Base-by-base conservation (phyloP, 164 flowering plant species). In the Nelumbo lutea region DNA sequence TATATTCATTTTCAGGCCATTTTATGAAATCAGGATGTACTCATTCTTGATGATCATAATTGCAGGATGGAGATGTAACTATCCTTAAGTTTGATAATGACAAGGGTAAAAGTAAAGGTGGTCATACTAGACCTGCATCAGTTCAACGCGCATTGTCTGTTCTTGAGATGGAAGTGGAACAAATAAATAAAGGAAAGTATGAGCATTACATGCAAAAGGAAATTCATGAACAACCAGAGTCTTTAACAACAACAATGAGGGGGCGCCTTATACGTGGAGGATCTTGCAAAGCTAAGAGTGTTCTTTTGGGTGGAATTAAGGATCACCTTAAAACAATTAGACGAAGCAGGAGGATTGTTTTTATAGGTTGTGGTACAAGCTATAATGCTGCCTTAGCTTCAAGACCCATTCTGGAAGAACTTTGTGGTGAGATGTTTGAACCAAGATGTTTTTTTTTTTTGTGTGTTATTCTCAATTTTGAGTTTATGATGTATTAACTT, bases 151-250 rank as follows among this genome's bases (percentile, higher is more conserved):
- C 99, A 69, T 79, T 96, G 72, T 96, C 98, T 66, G 73, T 90
- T 75, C 88, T 96, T 57, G 91, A 93, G 78, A 88, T 96, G 99
- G 99, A 96, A 79, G 98, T 93, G 76, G 97, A 93, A 75, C 97
- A 96, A 81, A 96, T 96, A 77, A 93, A 90, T 57, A 96, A 96
- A 81, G 99, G 99, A 57, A 85, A 78, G 3, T 96, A 86, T 70
- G 93, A 96, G 66, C 97, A 96, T 74, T 96, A 90, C 62, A 96
- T 96, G 99, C 91, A 92, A 79, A 96, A 96, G 78, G 99, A 96
- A 78, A 96, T 96, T 68, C 97, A 92, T 78, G 99, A 96, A 72
- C 98, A 96, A 64, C 97, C 98, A 57, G 95, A 93, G 75, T 92
- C 99, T 62, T 77, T 96, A 52, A 90, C 71, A 69, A 96, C 99